A percentile compares a stretch with the other conserved stretches of the same genome.
phyloP scores from a whole-genome alignment of 2,329 filamentous ascomycete genomes.

The Fusarium sp. region DNA sequence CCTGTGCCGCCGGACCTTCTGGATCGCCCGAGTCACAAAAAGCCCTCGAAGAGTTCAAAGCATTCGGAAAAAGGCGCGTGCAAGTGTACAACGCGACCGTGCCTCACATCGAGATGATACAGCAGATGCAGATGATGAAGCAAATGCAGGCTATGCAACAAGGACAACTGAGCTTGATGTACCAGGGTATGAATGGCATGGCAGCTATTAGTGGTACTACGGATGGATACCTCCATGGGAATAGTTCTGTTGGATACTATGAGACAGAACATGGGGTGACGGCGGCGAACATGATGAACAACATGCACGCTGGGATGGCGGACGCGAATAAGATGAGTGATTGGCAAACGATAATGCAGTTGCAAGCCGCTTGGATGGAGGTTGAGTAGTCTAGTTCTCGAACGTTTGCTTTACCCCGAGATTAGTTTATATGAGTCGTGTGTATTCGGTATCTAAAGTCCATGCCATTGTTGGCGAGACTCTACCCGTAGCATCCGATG shows the following conservation, averaged over 20 bases:
- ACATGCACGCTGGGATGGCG: slow-evolving; percentile 46
- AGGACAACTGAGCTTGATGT: slow-evolving; percentile 46
- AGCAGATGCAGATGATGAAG: slow-evolving; percentile 42
- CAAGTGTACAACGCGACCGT: slow-evolving; percentile 44
- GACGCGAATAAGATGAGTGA: slow-evolving; percentile 40
- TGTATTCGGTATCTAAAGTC: background rate
- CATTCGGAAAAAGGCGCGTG: slow-evolving; percentile 40
- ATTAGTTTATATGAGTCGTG: too few species aligned
- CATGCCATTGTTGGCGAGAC: background rate
- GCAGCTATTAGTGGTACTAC: slow-evolving; percentile 39
- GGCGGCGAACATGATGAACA: slow-evolving; percentile 46
- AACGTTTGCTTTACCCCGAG: background rate
- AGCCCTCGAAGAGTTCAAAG: slow-evolving; percentile 41
- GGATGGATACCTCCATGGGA: slow-evolving; percentile 48
- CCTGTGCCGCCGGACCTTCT: slow-evolving; percentile 40
- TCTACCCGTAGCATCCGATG: background rate
- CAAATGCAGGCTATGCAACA: slow-evolving; percentile 48
- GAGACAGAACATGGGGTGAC: slow-evolving; percentile 48
- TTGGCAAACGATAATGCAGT: slow-evolving; percentile 41
- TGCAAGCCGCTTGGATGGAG: slow-evolving; percentile 44
- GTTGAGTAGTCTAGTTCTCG: slow-evolving; percentile 40
- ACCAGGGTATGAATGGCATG: slow-evolving; percentile 46
- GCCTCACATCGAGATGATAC: slow-evolving; percentile 44
- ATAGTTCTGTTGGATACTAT: slow-evolving; percentile 48
- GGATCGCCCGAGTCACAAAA: slow-evolving; percentile 39